phyloP scores from a whole-genome alignment of 2,329 filamentous ascomycete genomes.

The Sporothrix pallida region DNA sequence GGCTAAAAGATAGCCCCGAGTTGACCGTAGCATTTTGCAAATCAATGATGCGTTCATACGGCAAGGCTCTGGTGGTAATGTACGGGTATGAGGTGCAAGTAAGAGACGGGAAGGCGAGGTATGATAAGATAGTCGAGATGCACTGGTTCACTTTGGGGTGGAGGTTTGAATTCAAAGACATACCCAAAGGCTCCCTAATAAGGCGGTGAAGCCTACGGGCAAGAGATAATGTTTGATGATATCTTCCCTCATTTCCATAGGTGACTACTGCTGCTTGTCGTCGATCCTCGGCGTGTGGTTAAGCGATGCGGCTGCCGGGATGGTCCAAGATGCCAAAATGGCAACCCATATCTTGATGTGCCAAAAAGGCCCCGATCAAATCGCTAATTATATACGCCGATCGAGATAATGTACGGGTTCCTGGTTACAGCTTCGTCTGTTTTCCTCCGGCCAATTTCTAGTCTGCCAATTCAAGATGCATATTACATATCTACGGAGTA shows the following conservation, averaged over 20 bases:
- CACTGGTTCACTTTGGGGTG: too few species aligned
- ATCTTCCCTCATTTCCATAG: background rate
- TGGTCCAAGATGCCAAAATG: background rate
- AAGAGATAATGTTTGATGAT: too few species aligned
- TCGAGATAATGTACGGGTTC: background rate
- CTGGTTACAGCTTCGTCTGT: background rate
- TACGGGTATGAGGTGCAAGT: too few species aligned
- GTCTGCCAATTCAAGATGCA: background rate
- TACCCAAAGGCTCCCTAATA: too few species aligned
- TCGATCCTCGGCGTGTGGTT: background rate
- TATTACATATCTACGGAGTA: background rate
- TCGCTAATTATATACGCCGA: conserved; percentile 10
- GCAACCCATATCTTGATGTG: background rate
- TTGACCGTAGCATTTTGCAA: background rate
- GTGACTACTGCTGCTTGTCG: background rate
- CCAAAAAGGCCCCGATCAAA: background rate
- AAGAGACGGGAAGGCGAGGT: too few species aligned
- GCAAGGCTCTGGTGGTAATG: background rate
- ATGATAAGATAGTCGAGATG: too few species aligned
- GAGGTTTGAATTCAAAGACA: too few species aligned
- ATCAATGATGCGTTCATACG: conserved; percentile 9
- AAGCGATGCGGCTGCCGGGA: conserved; percentile 1
- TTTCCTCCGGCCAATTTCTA: background rate
- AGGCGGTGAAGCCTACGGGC: too few species aligned
- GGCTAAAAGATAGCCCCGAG: background rate